Evolutionary conservation across 2,329 filamentous ascomycete species (phyloP).

Genomic region (Coniochaeta sp.): DNA sequence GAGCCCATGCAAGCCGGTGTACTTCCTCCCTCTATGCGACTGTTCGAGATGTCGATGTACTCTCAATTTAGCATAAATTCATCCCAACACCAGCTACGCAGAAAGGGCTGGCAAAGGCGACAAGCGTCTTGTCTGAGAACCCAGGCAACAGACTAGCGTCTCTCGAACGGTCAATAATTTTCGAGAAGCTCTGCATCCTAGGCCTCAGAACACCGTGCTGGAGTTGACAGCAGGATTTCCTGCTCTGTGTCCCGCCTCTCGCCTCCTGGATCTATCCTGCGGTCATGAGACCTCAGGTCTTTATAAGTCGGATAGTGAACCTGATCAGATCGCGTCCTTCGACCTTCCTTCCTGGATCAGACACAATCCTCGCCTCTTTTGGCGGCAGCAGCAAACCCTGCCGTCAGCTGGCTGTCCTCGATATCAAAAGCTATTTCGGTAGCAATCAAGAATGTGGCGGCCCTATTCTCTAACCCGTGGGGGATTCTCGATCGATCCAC

Average conservation of each 20-base stretch:
- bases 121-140: too few relatives aligned
- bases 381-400: not conserved
- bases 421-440: not conserved
- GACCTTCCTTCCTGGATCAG: not conserved
- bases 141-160: too few relatives aligned
- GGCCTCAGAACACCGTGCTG: too few relatives aligned
- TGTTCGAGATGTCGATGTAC: not conserved
- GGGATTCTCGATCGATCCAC: not conserved
- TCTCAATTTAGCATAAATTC: constrained; percentile 2
- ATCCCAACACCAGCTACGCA: not conserved
- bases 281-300: not conserved
- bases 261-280: too few relatives aligned
- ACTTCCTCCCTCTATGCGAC: not conserved
- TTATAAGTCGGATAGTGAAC: not conserved
- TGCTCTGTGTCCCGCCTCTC: too few relatives aligned
- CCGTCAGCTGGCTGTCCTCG: not conserved
- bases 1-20: not conserved
- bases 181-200: not conserved
- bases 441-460: too few relatives aligned
- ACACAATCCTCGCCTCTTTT: not conserved
- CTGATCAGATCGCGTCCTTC: not conserved
- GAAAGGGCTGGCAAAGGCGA: too few relatives aligned
- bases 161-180: too few relatives aligned
- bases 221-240: too few relatives aligned
- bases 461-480: not conserved